These are phyloP conservation scores for Tinospora cordifolia DNA, from an alignment of 164 flowering plant genomes.

Conservation along the genomic window DNA sequence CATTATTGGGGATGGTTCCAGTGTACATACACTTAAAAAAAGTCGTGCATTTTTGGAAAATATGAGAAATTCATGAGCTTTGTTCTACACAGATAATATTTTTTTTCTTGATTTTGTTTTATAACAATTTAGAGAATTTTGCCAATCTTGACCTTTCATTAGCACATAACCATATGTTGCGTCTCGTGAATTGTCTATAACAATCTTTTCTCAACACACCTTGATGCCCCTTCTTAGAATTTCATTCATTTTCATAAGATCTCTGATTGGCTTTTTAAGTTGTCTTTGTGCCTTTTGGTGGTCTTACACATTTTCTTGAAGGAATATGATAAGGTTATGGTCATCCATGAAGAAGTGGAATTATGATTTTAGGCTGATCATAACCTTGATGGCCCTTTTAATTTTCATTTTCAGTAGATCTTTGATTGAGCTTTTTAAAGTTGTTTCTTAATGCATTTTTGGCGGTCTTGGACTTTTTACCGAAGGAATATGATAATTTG, in stretches of 20 bases:
- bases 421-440: neutral
- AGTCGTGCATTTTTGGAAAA: neutral
- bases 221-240: too few relatives aligned
- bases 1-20: neutral
- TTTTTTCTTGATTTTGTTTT: neutral
- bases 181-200: too few relatives aligned
- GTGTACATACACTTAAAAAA: neutral
- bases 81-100: too few relatives aligned
- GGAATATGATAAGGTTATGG: neutral
- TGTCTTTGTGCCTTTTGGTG: neutral
- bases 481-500: neutral
- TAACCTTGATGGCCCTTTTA: neutral
- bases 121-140: neutral
- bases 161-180: neutral
- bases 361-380: neutral
- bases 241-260: too few relatives aligned
- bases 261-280: neutral
- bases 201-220: too few relatives aligned
- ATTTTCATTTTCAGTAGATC: neutral
- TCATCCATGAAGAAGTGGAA: too few relatives aligned
- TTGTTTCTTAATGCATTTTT: neutral
- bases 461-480: neutral
- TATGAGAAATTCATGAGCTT: neutral
- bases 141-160: neutral
- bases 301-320: neutral